phyloP scores from a whole-genome alignment of 345 rosid species.

The Orychophragmus violaceus region DNA sequence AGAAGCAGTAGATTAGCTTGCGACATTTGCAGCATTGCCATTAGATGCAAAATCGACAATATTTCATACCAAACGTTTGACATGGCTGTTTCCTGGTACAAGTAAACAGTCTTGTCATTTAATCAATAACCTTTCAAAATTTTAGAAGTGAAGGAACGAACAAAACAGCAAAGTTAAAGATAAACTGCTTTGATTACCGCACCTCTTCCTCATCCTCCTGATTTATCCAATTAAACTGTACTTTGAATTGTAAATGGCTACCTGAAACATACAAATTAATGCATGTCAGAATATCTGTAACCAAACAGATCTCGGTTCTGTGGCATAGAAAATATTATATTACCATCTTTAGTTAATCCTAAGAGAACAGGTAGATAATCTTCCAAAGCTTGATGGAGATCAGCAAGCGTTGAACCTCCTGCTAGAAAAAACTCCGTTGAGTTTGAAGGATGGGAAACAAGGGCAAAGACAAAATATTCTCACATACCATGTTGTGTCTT shows the following conservation, averaged over 20 bases:
- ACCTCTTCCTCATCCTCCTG: conserved; percentile 98
- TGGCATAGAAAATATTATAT: conserved; percentile 9
- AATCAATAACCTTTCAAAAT: neutral
- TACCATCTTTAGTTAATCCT: conserved; percentile 88
- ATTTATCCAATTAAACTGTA: conserved; percentile 80
- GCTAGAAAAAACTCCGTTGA: conserved; percentile 25
- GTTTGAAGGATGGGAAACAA: neutral
- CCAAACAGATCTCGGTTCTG: neutral
- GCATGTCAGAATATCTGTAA: conserved; percentile 3
- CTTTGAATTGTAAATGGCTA: conserved; percentile 66
- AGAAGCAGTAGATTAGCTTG: conserved; percentile 89
- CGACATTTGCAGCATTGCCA: conserved; percentile 87
- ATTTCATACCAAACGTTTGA: conserved; percentile 92
- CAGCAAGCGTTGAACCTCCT: conserved; percentile 92
- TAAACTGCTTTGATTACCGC: conserved; percentile 10
- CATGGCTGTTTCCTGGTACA: conserved; percentile 84
- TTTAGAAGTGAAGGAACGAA: neutral
- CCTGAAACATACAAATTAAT: conserved; percentile 38
- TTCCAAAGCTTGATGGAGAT: conserved; percentile 93
- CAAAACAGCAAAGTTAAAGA: conserved; percentile 1
- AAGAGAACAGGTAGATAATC: conserved; percentile 93
- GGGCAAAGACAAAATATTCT: neutral
- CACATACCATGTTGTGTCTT: conserved; percentile 92
- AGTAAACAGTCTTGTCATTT: conserved; percentile 8
- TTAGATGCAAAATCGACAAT: conserved; percentile 89